Conservation (phyloP, 1,284 basidiomycete genomes). For the Boletus sp. region DNA sequence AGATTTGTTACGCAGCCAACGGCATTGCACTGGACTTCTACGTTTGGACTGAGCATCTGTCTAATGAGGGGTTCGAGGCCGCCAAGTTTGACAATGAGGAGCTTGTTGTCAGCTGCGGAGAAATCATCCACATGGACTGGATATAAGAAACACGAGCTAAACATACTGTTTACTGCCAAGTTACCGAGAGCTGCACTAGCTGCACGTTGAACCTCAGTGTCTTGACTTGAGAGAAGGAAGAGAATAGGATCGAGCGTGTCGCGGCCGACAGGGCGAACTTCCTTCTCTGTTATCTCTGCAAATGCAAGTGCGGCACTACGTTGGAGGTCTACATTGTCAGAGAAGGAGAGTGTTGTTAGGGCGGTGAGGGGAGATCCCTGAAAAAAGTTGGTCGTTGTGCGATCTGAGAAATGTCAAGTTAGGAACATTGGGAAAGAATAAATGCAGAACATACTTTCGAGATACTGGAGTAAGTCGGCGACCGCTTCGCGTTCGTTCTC, state of each 20-base stretch:
- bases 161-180: conserved; percentile 94
- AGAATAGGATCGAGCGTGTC: conserved; percentile 98
- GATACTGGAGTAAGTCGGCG: conserved; percentile 94
- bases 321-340: conserved; percentile 99
- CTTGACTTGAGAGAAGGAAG: conserved; percentile 95
- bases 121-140: conserved; percentile 21
- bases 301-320: conserved; percentile 97
- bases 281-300: conserved; percentile 99
- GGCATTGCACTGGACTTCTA: conserved; percentile 99
- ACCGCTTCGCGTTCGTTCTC: conserved; percentile 99
- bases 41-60: conserved; percentile 98
- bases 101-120: conserved; percentile 90
- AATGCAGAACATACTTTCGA: conserved; percentile 71
- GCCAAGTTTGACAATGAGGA: conserved; percentile 96
- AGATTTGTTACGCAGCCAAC: conserved; percentile 99
- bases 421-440: conserved; percentile 8
- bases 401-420: conserved; percentile 55
- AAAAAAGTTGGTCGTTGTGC: conserved; percentile 95
- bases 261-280: conserved; percentile 93
- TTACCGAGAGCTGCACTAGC: conserved; percentile 99
- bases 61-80: conserved; percentile 97
- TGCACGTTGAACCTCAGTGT: conserved; percentile 97
- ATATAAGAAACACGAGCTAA: conserved; percentile 19
- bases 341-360: conserved; percentile 96
- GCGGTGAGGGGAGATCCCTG: conserved; percentile 88